Conservation (phyloP, 139 green algal species). For the Tetradesmus lagerheimii region DNA sequence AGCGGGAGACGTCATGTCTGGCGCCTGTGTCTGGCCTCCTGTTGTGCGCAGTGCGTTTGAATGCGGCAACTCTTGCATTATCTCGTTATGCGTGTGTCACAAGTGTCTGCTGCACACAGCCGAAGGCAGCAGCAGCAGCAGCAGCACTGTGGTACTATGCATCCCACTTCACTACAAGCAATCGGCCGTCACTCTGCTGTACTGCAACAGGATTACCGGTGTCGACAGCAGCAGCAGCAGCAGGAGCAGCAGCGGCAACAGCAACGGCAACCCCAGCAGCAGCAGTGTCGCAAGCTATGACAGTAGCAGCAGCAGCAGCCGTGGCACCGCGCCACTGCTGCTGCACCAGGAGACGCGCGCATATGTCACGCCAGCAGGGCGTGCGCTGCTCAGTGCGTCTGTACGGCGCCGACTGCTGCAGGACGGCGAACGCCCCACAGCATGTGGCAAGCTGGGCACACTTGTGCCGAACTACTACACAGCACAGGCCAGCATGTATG, state of each 20-base stretch:
- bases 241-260: not conserved
- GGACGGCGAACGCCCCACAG: not conserved
- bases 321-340: not conserved
- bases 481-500: constrained; percentile 13
- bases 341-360: not conserved
- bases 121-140: not conserved
- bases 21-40: not conserved
- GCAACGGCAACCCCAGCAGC: not conserved
- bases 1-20: not conserved
- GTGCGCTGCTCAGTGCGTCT: constrained; percentile 3
- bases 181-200: too few species aligned
- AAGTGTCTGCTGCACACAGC: too few species aligned
- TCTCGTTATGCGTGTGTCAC: too few species aligned
- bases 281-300: not conserved
- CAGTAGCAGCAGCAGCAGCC: not conserved
- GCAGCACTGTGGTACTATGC: not conserved
- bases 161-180: not conserved
- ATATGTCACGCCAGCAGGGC: not conserved
- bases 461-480: not conserved
- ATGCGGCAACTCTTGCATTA: too few species aligned
- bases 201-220: too few species aligned
- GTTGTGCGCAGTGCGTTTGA: too few species aligned
- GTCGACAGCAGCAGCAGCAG: too few species aligned
- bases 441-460: constrained; percentile 39
- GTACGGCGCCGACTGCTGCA: not conserved